Evolutionary conservation across 2,329 filamentous ascomycete species (phyloP), one percentile per base, ranked within the genome.

Genomic region (Hortaea sp.): DNA sequence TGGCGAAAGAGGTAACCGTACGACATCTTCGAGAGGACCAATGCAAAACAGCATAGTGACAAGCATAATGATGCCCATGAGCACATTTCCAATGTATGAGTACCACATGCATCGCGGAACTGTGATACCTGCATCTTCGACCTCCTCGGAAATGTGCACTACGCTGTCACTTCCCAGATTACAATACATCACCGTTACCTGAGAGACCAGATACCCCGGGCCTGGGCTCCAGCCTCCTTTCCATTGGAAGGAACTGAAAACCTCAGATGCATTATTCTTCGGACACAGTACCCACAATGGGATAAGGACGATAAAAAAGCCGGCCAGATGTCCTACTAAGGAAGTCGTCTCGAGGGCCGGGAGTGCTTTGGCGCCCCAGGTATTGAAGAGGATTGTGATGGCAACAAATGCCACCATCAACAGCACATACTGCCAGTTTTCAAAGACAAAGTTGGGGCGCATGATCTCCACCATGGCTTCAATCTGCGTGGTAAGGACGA

Each of bases 401-500:
- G 73, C 64, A 12, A 63, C 57, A 44, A 66, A 61, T 1, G 56
- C 59, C 20, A 61, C 48, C 52, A 62, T 60, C 37, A 41, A n/a
- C 27, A 48, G 38, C 3, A 28, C 43, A 12, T 39, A 28, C 41
- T 49, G 43, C 47, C 47, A 49, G 13, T 29, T 10, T 2, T 29
- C 12, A 10, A 42, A 46, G 28, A 35, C 44, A 27, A 37, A 42
- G 40, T 20, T 20, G 20, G 20, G 20, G 20, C 20, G 20, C 20
- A 49, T 54, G 6, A 69, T 57, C 11, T 63, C 57, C 48, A 68
- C 61, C 49, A 67, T 57, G 10, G 60, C 59, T 47, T 66, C 57
- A 41, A 70, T 59, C 35, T 68, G 56, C 0, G 60, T 64, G 4
- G 59, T 57, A 11, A 60, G 53, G n/a, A 69, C 54, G 38, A 64